Evolutionary conservation across 352 stramenopile species (phyloP).

Genomic region (Phytophthora fragariae): DNA sequence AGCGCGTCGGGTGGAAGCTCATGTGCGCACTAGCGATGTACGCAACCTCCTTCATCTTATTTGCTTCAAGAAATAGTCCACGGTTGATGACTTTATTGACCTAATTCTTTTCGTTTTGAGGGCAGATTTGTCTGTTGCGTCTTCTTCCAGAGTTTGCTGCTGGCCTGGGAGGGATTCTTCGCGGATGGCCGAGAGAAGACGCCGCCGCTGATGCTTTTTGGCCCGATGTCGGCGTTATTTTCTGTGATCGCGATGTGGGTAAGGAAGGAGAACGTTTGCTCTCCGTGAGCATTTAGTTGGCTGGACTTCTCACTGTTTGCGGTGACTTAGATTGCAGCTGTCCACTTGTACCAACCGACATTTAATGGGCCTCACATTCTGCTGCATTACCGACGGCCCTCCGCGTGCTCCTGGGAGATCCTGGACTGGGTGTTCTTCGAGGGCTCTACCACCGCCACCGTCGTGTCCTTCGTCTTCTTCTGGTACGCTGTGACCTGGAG

Average conservation of each 20-base stretch:
- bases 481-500: constrained; percentile 41
- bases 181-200: constrained; percentile 58
- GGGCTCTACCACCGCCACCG: constrained; percentile 51
- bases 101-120: constrained; percentile 1
- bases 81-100: neutral
- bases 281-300: neutral
- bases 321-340: constrained; percentile 43
- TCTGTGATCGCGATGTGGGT: constrained; percentile 67
- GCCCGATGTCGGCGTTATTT: constrained; percentile 52
- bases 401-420: constrained; percentile 69
- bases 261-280: constrained; percentile 8
- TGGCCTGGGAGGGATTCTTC: constrained; percentile 59
- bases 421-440: constrained; percentile 76
- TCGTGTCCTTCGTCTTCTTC: constrained; percentile 61
- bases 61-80: neutral
- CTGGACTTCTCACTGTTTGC: neutral
- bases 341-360: constrained; percentile 66
- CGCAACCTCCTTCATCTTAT: constrained; percentile 2
- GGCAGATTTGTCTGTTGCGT: constrained; percentile 61
- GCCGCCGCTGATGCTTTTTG: constrained; percentile 58
- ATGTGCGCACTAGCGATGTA: constrained; percentile 62
- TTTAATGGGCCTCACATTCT: constrained; percentile 68
- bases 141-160: constrained; percentile 54
- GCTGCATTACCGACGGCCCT: constrained; percentile 57
- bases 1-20: constrained; percentile 72